Base-by-base conservation (phyloP, 2,329 filamentous ascomycete species). In the Fonsecaea monophora region DNA sequence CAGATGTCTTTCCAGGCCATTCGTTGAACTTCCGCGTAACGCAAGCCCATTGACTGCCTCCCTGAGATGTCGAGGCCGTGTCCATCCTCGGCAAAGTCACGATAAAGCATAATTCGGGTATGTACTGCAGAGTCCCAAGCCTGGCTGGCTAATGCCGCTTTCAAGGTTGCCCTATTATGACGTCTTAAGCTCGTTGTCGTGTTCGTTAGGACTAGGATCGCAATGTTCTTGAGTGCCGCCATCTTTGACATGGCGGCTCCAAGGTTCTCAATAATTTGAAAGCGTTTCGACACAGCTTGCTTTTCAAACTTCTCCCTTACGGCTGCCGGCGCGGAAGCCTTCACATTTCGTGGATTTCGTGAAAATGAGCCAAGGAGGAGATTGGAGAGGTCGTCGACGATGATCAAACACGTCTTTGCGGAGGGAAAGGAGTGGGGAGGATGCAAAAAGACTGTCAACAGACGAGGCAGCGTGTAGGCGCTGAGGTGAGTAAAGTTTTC, bases 81-180 rank as follows among this genome's bases (percentile, higher is more conserved):
- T 79, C 83, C 77, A 74, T 72, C 81, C 79, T 59, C 67, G 18
- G 82, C 85, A 86, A 87, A 94, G 79, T 97, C 92, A 73, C 90
- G 86, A 77, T 95, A 96, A 38, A 97, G 78, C 30, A 90, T 89
- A 68, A 97, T 77, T 62, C 92, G 85, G 50, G 88, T 91, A 68
- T 87, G 86, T 42, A 97, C 82, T 37, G 88, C 90, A 70, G 87
- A 88, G 68, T 97, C 93, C 94, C 94, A 97, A 50, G 90, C 87
- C 21, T 83, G 84, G 13, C 90, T 89, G 64, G 90, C 90, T 69
- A 97, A 84, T 48, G 92, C 88, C 15, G 93, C 90, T 61, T 89
- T 85, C 57, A 98, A 81, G 10, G 89, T 86, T 13, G 93, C 90
- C 83, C 86, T 70, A 81, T 84, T 70, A 85, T 89, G 82, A 21